Conservation (phyloP, 257 asterid species). For the Nicotiana otophora region DNA sequence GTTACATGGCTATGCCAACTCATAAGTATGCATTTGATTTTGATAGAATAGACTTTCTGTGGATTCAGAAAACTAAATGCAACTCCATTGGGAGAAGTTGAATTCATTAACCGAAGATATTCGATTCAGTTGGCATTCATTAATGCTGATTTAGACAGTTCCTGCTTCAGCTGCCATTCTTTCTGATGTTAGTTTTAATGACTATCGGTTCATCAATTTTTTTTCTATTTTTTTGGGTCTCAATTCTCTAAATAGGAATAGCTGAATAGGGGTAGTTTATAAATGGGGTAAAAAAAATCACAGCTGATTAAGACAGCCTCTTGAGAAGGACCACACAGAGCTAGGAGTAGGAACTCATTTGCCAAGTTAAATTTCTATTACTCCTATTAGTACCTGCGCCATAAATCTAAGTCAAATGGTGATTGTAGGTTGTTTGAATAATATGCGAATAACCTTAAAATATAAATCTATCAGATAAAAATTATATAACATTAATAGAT, state of each 20-base stretch:
- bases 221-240: not conserved
- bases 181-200: not conserved
- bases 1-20: slow-evolving; percentile 11
- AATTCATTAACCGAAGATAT: not conserved
- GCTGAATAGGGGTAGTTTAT: too few relatives aligned
- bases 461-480: too few relatives aligned
- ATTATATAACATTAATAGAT: too few relatives aligned
- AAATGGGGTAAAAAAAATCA: not conserved
- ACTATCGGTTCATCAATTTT: not conserved
- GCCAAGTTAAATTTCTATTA: too few relatives aligned
- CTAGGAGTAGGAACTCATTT: not conserved
- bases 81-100: not conserved
- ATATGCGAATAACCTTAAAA: too few relatives aligned
- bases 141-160: slow-evolving; percentile 20
- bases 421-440: too few relatives aligned
- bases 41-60: not conserved
- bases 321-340: not conserved
- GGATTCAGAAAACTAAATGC: slow-evolving; percentile 4
- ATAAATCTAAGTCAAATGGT: too few relatives aligned
- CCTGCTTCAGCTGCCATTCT: slow-evolving; percentile 5
- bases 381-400: too few relatives aligned
- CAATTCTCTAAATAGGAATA: too few relatives aligned
- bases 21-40: not conserved
- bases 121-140: slow-evolving; percentile 3
- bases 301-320: not conserved